Evolutionary conservation across 192 early-diverging fungal species (phyloP), one percentile per base, ranked within the genome.

Genomic region (Backusella parvicylindrica): DNA sequence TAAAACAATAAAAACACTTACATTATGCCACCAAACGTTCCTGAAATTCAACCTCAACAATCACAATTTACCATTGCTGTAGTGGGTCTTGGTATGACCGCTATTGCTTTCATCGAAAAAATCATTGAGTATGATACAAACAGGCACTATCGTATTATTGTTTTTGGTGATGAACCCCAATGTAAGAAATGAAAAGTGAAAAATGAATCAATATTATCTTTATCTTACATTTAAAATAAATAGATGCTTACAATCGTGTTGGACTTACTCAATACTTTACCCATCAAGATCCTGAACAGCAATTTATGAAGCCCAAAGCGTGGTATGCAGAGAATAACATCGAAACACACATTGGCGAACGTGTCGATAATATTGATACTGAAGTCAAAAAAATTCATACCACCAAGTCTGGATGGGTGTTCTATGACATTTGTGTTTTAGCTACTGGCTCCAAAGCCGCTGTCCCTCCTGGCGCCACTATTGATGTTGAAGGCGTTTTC

Each of bases 51-150:
- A 13, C 12, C 26, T 60, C 21, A 26, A 13, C 21, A 60, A 28
- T 13, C 26, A 13, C 23, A 8, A 13, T 9, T 60, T 60, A 73
- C 28, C 53, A 64, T 92, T 18, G 86, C 89, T 21, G 82, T 91
- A 31, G 72, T 90, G 50, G 91, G 91, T n/a, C 82, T 92, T 21
- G 91, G 91, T 21, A 92, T 92, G 91, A 89, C 92, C 11, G 91
- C 84, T 3, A 72, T 92, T 38, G 81, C 83, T 1, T 88, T 92
- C 74, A 89, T 87, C 13, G 91, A 92, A 76, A 89, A 87, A 72
- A 69, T 92, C 32, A 60, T 88, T 43, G 84, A 86, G 63, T 83
- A 81, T 56, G 91, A 92, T 71, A 74, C 76, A 13, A 71, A 77
- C 11, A 82, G 81, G n/a, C 38, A 64, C 53, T 91, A 83, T 72